phyloP scores from a whole-genome alignment of 805 yeast species.

The Kodamaea kaohsiungensis region DNA sequence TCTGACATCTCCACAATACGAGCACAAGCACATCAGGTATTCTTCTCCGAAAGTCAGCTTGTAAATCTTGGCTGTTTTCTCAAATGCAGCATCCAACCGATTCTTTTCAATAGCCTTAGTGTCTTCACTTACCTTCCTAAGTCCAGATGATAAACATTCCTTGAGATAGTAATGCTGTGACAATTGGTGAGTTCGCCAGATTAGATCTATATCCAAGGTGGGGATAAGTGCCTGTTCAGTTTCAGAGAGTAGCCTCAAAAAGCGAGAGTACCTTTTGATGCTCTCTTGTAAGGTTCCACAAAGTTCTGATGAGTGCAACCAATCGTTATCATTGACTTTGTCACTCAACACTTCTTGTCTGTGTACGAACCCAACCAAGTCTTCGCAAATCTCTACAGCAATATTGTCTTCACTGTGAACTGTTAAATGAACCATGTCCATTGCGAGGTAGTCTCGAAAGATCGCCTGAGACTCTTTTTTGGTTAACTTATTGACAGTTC shows the following conservation, averaged over 20 bases:
- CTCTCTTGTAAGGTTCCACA: constrained; percentile 15
- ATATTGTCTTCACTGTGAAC: not conserved
- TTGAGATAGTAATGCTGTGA: constrained; percentile 15
- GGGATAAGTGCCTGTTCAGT: constrained; percentile 19
- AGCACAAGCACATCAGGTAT: constrained; percentile 25
- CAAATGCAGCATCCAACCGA: constrained; percentile 17
- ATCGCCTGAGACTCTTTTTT: not conserved
- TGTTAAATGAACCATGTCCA: constrained; percentile 14
- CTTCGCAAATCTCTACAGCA: constrained; percentile 15
- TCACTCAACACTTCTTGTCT: constrained; percentile 23
- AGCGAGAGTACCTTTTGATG: constrained; percentile 18
- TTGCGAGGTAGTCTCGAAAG: constrained; percentile 11
- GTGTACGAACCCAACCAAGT: constrained; percentile 24
- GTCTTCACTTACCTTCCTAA: constrained; percentile 25
- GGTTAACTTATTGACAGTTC: not conserved
- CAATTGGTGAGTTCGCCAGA: constrained; percentile 32
- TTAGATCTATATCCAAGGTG: constrained; percentile 27
- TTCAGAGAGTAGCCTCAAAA: constrained; percentile 13
- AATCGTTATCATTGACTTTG: constrained; percentile 21
- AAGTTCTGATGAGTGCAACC: constrained; percentile 11
- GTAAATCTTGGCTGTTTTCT: constrained; percentile 18
- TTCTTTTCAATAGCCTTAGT: not conserved
- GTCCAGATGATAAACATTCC: constrained; percentile 19
- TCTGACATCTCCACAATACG: constrained; percentile 10
- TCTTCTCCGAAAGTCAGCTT: constrained; percentile 16